phyloP scores from a whole-genome alignment of 257 asterid genomes.

The Solanum chilense region DNA sequence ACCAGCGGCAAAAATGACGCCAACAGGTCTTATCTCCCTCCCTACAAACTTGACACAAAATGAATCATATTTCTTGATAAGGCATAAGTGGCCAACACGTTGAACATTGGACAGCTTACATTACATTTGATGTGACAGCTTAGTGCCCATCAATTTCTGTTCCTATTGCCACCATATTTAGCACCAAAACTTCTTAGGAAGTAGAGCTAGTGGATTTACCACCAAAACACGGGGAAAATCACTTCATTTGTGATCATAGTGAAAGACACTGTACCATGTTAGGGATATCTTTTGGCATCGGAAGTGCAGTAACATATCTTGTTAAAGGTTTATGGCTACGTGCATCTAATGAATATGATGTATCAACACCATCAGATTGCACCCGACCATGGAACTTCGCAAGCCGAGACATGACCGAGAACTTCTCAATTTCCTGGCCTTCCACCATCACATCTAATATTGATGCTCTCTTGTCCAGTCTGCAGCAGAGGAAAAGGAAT shows the following conservation, averaged over 20 bases:
- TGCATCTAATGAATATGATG: constrained; percentile 21
- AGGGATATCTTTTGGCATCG: constrained; percentile 53
- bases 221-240: background rate
- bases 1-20: background rate
- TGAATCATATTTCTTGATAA: background rate
- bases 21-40: background rate
- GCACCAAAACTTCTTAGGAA: background rate
- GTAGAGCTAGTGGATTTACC: background rate
- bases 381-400: constrained; percentile 59
- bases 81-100: background rate
- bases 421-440: constrained; percentile 50
- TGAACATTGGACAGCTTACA: background rate
- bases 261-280: constrained; percentile 46
- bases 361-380: constrained; percentile 16
- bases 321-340: constrained; percentile 14
- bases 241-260: constrained; percentile 27
- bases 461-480: constrained; percentile 49
- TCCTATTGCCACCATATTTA: background rate
- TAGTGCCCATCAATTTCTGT: background rate
- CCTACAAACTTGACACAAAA: background rate
- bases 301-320: constrained; percentile 45
- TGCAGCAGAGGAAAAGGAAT: constrained; percentile 20
- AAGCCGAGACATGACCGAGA: constrained; percentile 54
- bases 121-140: background rate
- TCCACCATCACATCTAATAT: constrained; percentile 43